Evolutionary conservation across 208 protist species (phyloP), one percentile per base, ranked within the genome.

Genomic region (Vickermania spadyakhi): DNA sequence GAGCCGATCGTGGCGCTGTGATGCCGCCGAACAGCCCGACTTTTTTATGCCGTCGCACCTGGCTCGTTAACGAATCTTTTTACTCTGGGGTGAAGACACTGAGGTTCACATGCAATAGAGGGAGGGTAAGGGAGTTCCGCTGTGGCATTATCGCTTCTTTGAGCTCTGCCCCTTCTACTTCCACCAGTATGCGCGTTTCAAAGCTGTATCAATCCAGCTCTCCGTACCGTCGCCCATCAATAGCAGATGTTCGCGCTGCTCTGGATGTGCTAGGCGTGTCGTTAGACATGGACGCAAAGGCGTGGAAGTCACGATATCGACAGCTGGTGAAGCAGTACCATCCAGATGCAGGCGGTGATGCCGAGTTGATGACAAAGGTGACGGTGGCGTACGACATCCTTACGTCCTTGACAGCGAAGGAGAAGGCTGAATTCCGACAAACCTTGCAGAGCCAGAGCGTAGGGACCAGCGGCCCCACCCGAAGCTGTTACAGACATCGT

Each of bases 371-470:
- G 86, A 59, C 78, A 29, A 53, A 62, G n/a, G 86, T 93, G 45
- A 91, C 83, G 18, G 81, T 91, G n/a, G 74, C 81, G 3, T 91
- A 93, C 67, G 70, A 93, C 0, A 63, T 75, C 5, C 64, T 93
- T 22, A 66, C 52, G 23, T 45, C 56, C 13, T 71, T 93, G 31
- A 79, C 72, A 4, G 71, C 69, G 7, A 31, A 70, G 25, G 86
- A 93, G 66, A 68, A 58, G 66, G 81, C 89, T 52, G 76, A 82
- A 65, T 93, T 75, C 60, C 70, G 69, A 45, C 36, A n/a, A 45
- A 18, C 36, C 11, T 18, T 45, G 36, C 36, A 58, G 1, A 60
- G 45, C 79, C 84, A 58, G 45, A 62, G 51, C 71, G 61, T 31
- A 56, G 61, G 26, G 83, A 75, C 31, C 66, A 65, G 29, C 59